A percentile compares a stretch with the other conserved stretches of the same genome.
Conservation (phyloP, 1,284 basidiomycete genomes). For the Cutaneotrichosporon dermatis region DNA sequence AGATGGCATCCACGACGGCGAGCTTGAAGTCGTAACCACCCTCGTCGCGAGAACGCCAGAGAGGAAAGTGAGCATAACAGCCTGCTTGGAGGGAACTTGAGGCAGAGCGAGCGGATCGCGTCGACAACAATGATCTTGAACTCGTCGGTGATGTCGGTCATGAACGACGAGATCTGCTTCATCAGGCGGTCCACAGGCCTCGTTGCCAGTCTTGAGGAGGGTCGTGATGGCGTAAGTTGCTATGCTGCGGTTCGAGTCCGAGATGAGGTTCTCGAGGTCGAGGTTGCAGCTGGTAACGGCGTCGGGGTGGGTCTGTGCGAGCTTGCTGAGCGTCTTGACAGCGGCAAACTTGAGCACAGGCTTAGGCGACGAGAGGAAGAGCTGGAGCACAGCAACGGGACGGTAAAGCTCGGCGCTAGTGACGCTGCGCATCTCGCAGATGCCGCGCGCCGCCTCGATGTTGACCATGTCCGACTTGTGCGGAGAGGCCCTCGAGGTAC, state of each 20-base stretch:
- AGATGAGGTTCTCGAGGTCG: conserved; percentile 95
- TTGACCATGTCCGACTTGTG: conserved; percentile 99
- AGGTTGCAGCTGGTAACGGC: conserved; percentile 92
- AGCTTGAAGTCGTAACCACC: conserved; percentile 99
- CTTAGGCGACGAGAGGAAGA: conserved; percentile 91
- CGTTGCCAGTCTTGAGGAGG: conserved; percentile 98
- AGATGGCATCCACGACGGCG: conserved; percentile 97
- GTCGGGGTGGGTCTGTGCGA: conserved; percentile 75
- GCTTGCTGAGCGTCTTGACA: conserved; percentile 86
- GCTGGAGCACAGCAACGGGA: conserved; percentile 83
- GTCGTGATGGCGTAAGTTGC: conserved; percentile 99
- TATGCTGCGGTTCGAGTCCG: conserved; percentile 91
- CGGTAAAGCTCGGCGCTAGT: conserved; percentile 72
- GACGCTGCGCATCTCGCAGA: conserved; percentile 91
- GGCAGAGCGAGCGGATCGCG: conserved; percentile 93
- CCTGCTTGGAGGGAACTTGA: conserved; percentile 99
- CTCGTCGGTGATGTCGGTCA: conserved; percentile 99
- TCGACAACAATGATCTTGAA: conserved; percentile 99
- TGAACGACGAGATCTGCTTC: conserved; percentile 99
- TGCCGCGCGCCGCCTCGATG: conserved; percentile 93
- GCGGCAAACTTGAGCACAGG: conserved; percentile 95
- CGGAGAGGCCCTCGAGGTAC: conserved; percentile 87
- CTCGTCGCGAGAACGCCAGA: conserved; percentile 93
- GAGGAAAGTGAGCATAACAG: conserved; percentile 89
- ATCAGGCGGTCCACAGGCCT: conserved; percentile 96